These are phyloP conservation scores for Kwoniella mangroviensis DNA, from an alignment of 768 basidiomycete genomes.

Conservation along the genomic window DNA sequence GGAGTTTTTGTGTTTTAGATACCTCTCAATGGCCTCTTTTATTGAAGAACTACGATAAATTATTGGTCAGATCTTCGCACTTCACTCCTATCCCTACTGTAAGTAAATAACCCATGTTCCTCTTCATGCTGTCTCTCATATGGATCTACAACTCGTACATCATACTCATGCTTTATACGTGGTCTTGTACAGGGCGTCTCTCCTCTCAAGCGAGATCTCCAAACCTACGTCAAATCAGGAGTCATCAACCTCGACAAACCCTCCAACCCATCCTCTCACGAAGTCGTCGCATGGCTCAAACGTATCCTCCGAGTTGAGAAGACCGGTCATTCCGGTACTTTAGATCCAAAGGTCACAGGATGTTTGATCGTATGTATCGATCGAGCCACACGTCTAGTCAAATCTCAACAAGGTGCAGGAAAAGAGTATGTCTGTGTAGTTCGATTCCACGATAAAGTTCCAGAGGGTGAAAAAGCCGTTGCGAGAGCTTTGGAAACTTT, in stretches of 20 bases:
- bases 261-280: conserved; percentile 97
- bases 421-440: conserved; percentile 99
- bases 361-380: conserved; percentile 99
- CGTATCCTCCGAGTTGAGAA: conserved; percentile 97
- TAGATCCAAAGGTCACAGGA: conserved; percentile 98
- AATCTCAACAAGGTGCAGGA: conserved; percentile 98
- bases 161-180: background rate
- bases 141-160: background rate
- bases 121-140: too few relatives aligned
- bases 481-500: conserved; percentile 94
- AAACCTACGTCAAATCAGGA: conserved; percentile 92
- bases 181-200: conserved; percentile 69
- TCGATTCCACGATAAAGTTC: conserved; percentile 81
- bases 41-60: conserved; percentile 98
- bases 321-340: conserved; percentile 97
- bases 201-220: conserved; percentile 92
- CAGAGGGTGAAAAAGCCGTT: conserved; percentile 75
- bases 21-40: conserved; percentile 98
- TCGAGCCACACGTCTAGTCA: conserved; percentile 94
- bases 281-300: conserved; percentile 98
- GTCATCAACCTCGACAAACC: conserved; percentile 99
- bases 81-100: conserved; percentile 92
- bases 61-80: conserved; percentile 90
- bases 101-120: too few relatives aligned
- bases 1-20: conserved; percentile 59